These are phyloP conservation scores for Boletellus emodensis DNA, from an alignment of 768 basidiomycete genomes.

Conservation along the genomic window DNA sequence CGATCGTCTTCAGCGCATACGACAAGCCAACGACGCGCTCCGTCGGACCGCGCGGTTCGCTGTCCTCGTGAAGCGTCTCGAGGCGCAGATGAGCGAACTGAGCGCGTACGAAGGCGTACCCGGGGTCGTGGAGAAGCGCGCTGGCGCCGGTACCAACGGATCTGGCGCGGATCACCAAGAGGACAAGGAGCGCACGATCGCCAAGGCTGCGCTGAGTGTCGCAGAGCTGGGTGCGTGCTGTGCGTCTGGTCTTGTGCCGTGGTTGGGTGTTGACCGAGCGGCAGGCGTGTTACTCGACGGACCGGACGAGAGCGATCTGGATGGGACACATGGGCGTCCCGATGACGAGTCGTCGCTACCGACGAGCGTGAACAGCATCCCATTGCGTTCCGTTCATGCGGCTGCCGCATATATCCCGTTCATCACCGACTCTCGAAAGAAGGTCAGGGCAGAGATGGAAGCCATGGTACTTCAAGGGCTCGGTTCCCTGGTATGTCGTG, in stretches of 20 bases:
- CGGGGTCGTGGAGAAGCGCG: no score
- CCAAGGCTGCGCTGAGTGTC: constrained; percentile 92
- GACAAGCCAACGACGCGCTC: constrained; percentile 79
- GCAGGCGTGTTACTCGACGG: constrained; percentile 52
- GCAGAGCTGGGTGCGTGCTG: constrained; percentile 77
- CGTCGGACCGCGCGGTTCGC: constrained; percentile 84
- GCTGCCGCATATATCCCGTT: constrained; percentile 67
- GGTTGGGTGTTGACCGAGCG: constrained; percentile 2
- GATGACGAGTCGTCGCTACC: constrained; percentile 13
- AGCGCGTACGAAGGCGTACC: constrained; percentile 3
- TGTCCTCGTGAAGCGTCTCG: constrained; percentile 74
- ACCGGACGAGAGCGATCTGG: constrained; percentile 19
- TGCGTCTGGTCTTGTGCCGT: not conserved
- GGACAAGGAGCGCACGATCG: constrained; percentile 81
- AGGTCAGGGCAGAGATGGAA: constrained; percentile 85
- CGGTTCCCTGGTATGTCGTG: constrained; percentile 58
- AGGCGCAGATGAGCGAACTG: constrained; percentile 80
- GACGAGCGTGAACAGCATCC: constrained; percentile 34
- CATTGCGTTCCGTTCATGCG: constrained; percentile 70
- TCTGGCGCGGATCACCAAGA: constrained; percentile 49
- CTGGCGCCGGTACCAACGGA: not conserved
- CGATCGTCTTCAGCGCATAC: constrained; percentile 68
- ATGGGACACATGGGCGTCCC: not conserved
- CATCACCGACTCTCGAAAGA: constrained; percentile 65
- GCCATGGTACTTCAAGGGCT: constrained; percentile 82